Evolutionary conservation across 805 yeast genomes (phyloP).

Genomic region (Yarrowia porcina): DNA sequence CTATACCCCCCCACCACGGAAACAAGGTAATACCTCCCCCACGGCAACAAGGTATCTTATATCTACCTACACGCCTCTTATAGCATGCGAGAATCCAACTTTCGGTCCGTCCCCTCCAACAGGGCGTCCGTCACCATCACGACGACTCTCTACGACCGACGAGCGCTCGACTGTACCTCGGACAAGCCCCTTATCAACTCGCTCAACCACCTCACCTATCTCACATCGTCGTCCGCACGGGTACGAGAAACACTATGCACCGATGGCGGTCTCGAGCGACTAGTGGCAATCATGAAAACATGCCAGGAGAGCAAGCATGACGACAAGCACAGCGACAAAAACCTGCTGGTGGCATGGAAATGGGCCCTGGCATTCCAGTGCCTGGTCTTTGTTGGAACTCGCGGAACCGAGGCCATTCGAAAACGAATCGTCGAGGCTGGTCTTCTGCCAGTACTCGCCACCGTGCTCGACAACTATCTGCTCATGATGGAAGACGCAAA

Average conservation of each 20-base stretch:
- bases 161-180: slow-evolving; percentile 88
- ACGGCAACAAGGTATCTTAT: too few species aligned
- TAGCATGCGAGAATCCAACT: slow-evolving; percentile 84
- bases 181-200: slow-evolving; percentile 90
- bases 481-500: slow-evolving; percentile 26
- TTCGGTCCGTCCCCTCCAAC: slow-evolving; percentile 71
- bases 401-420: slow-evolving; percentile 85
- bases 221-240: slow-evolving; percentile 79
- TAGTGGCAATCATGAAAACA: slow-evolving; percentile 79
- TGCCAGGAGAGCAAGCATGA: slow-evolving; percentile 46
- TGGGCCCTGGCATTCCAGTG: slow-evolving; percentile 96
- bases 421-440: slow-evolving; percentile 89
- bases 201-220: slow-evolving; percentile 80
- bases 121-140: slow-evolving; percentile 91
- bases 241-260: slow-evolving; percentile 84
- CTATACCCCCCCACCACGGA: too few species aligned
- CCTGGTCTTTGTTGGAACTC: slow-evolving; percentile 81
- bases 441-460: slow-evolving; percentile 82
- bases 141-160: slow-evolving; percentile 80
- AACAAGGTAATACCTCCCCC: too few species aligned
- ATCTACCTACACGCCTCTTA: neutral
- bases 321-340: slow-evolving; percentile 30
- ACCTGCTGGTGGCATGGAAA: slow-evolving; percentile 82
- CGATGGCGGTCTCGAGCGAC: slow-evolving; percentile 90
- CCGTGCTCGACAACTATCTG: slow-evolving; percentile 84